Evolutionary conservation across 192 early-diverging fungal species (phyloP), one percentile per base, ranked within the genome.

Genomic region (Backusella mclennaniae): DNA sequence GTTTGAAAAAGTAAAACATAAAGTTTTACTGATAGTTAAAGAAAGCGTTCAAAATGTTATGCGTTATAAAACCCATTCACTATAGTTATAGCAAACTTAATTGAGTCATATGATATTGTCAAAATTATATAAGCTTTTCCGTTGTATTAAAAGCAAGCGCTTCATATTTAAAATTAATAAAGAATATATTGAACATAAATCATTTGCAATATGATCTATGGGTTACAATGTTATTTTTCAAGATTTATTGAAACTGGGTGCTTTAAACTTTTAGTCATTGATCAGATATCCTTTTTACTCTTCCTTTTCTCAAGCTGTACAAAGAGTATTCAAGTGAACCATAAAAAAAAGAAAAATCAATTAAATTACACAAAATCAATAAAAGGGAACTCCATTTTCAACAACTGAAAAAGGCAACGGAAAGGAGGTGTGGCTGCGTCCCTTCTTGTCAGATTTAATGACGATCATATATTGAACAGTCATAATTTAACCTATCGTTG

Each of bases 321-420:
- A n/a, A 49, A n/a, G 21, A 29, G 8, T 11, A 63, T 29, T 23
- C 26, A 63, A 63, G 56, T 63, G 56, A 29, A 63, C 11, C 8
- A 29, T 11, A 12, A 23, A 12, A 63, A 29, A 63, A 26, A 59
- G 26, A 59, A 26, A 59, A 59, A 12, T 8, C 23, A 59, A 12
- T 29, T 63, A 63, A 26, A 63, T 63, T 63, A 63, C 56, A 63
- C 56, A 63, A 63, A 63, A 11, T 63, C 56, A 63, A 63, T 63
- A 63, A 63, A 63, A 63, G 56, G 56, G 56, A 63, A 63, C 23
- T 14, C 56, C 56, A 63, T 63, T 63, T 63, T 63, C 26, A 26
- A 14, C 21, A 63, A 14, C 56, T 63, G 21, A 63, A 63, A 63
- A 63, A 63, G 56, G 56, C 56, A 63, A 63, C 56, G 56, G 56